Base-by-base conservation (phyloP, 345 rosid species). In the Carallia pectinifolia region DNA sequence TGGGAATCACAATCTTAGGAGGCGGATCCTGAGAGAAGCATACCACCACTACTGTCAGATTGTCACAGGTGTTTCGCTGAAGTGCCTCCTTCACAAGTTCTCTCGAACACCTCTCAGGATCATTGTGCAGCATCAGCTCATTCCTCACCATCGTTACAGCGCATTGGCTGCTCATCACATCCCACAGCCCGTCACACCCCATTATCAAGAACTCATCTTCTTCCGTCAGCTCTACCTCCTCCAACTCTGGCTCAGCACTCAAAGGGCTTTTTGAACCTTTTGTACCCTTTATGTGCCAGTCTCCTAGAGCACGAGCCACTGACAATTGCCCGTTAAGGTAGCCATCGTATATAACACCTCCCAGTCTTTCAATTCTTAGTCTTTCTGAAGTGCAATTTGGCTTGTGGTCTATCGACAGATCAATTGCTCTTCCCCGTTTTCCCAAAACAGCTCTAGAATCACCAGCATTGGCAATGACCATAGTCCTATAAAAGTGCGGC, bases 151-250 rank as follows among this genome's bases (percentile, higher is more conserved):
- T 91, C 40, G 97, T 93, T 7, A 93, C 97, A 0, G 97, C 96
- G 58, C 96, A 94, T 36, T 94, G 98, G 76, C 98, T 91, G 52
- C 97, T 94, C 95, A 94, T 91, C 52, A 94, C 97, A 66, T 91
- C 98, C 98, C 98, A 94, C 0, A 91, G 86, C 0, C 98, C 98
- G 69, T 94, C 97, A 58, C 97, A 94, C 0, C 95, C 98, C 62
- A 94, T 80, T 64, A 94, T 86, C 71, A 94, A 74, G 58, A 80
- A 94, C 87, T 94, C 97, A 2, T 90, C 98, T 58, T 94, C 98
- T 69, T 90, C 93, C 0, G 89, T 88, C 70, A 94, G 81, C 59
- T 76, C 72, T 3, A 87, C 73, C 81, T 94, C 92, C 74, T 94
- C 97, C 73, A 91, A 66, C 82, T 94, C 98, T 6, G 97, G 98